Conservation (phyloP, 345 rosid species). For the Rhodamnia rubescens region DNA sequence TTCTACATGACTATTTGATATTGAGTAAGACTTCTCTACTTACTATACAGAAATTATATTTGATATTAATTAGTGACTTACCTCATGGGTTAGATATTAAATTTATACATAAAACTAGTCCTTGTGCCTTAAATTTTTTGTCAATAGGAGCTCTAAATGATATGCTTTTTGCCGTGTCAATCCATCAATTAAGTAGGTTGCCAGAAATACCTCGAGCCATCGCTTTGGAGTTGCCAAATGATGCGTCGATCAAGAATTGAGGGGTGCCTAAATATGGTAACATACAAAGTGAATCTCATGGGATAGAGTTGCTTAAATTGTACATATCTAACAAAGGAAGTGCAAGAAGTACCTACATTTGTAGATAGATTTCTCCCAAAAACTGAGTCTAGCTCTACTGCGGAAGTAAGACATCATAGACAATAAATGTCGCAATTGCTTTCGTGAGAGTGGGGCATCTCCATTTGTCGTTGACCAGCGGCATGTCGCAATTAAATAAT, state of each 20-base stretch:
- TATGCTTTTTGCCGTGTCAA: no score
- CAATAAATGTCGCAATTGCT: not conserved
- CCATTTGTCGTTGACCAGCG: no score
- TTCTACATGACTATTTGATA: not conserved
- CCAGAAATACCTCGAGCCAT: not conserved
- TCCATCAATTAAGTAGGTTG: not conserved
- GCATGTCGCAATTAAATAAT: accelerated
- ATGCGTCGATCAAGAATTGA: not conserved
- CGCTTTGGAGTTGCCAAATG: not conserved
- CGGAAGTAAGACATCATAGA: not conserved
- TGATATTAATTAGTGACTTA: not conserved
- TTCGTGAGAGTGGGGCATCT: no score
- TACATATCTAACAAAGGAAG: not conserved
- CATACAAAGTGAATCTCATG: not conserved
- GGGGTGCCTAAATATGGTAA: not conserved
- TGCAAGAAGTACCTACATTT: not conserved
- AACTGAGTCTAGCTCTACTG: not conserved
- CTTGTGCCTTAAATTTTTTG: not conserved
- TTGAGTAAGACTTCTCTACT: not conserved
- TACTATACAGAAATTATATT: not conserved
- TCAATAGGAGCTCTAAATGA: no score
- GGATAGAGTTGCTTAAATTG: not conserved
- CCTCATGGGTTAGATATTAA: not conserved
- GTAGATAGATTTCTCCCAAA: not conserved
- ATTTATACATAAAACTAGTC: not conserved